Evolutionary conservation across 1,139 yeast genomes (phyloP), one percentile per base, ranked within the genome.

Genomic region (Kazachstania sp.): DNA sequence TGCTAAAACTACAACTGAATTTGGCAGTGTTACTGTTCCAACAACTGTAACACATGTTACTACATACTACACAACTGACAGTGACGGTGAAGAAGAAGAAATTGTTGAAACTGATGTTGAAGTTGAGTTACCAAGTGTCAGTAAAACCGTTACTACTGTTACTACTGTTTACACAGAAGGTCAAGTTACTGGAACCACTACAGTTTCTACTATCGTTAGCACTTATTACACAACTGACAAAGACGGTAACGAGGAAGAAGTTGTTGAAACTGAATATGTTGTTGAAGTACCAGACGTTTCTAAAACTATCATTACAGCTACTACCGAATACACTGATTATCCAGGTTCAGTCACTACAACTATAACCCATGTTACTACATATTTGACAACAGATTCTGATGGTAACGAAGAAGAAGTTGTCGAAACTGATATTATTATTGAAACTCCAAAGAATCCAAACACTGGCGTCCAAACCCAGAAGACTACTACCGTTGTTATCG

Each of bases 11-110:
- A n/a, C n/a, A n/a, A n/a, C n/a, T n/a, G n/a, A n/a, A n/a, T n/a
- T n/a, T n/a, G n/a, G n/a, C n/a, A n/a, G n/a, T 34, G 39, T 37
- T 37, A 37, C 39, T 37, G 39, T 13, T n/a, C 39, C 39, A 37
- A 37, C 39, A 19, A 37, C 39, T 4, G 23, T n/a, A 7, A 37
- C 39, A 8, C 19, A 15, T 23, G 39, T 18, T 26, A 37, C 39
- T 12, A 37, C 39, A 9, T 37, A 37, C 29, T 18, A 3, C 39
- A 37, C 39, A 11, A 37, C 39, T 7, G 29, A 18, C 13, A 11
- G 15, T 15, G 39, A 37, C 4, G 39, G 39, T 37, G 39, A 37
- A 3, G 39, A 37, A 15, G 39, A 37, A 13, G 39, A 37, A 23
- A 18, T 37, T 15, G 29, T 37, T 15, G 29, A 19, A 13, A 37